phyloP scores from a whole-genome alignment of 306 rosid species.

The Rosa chinensis region DNA sequence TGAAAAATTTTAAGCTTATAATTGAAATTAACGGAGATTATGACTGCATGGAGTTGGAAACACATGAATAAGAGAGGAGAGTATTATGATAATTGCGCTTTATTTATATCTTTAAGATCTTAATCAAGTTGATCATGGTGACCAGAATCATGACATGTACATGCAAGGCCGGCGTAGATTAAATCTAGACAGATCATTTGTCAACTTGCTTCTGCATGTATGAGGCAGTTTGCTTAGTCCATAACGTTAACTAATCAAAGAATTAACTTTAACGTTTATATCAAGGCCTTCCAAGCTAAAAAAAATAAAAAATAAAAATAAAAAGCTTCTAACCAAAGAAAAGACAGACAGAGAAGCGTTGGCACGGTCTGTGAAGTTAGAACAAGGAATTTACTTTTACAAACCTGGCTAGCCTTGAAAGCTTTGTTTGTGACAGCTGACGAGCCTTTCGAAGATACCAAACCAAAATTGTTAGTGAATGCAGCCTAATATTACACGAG shows the following conservation, averaged over 20 bases:
- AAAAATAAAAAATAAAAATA: neutral
- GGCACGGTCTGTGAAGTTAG: neutral
- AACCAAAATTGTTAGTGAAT: neutral
- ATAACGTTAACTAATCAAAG: neutral
- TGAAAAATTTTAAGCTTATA: neutral
- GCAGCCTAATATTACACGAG: neutral
- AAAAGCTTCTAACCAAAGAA: neutral
- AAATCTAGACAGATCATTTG: conserved; percentile 3
- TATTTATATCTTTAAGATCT: neutral
- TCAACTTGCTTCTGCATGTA: neutral
- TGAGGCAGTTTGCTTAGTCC: neutral
- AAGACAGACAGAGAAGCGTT: neutral
- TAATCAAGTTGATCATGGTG: neutral
- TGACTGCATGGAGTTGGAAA: neutral
- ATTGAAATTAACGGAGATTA: neutral
- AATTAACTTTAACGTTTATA: neutral
- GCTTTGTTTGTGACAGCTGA: neutral
- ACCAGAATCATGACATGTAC: neutral
- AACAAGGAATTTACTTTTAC: neutral
- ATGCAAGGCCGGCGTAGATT: conserved; percentile 10
- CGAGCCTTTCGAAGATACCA: neutral
- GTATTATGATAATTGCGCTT: neutral
- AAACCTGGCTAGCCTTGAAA: neutral
- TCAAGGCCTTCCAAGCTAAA: neutral
- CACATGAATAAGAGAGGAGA: neutral